Conservation (phyloP, 2,329 filamentous ascomycete genomes). For the Plectosphaerella plurivora region DNA sequence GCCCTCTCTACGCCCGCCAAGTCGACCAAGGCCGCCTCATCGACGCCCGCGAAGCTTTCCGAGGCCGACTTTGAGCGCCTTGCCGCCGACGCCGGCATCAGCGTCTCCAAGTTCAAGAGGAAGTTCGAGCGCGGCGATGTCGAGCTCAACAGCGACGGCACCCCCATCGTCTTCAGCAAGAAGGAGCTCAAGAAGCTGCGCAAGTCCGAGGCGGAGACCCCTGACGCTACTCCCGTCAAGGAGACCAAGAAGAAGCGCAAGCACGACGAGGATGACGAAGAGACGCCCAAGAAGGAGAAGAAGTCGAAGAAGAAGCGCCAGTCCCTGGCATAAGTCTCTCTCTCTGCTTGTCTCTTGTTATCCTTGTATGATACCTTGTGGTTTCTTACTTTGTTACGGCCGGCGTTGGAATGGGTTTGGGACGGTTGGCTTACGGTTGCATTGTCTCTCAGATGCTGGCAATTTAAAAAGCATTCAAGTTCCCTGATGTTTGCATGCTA, state of each 20-base stretch:
- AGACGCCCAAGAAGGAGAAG: conserved; percentile 61
- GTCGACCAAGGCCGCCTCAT: conserved; percentile 16
- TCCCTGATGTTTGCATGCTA: neutral
- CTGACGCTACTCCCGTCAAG: conserved; percentile 33
- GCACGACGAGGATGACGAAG: conserved; percentile 61
- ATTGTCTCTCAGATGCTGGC: conserved; percentile 2
- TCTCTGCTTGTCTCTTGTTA: conserved; percentile 13
- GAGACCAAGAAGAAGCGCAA: conserved; percentile 67
- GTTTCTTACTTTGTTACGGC: conserved; percentile 2
- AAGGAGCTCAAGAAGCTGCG: conserved; percentile 71
- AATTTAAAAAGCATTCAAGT: conserved; percentile 3
- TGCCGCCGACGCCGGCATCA: conserved; percentile 64
- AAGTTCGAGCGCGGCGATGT: conserved; percentile 76
- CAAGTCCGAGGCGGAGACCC: conserved; percentile 43
- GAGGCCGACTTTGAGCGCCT: conserved; percentile 54
- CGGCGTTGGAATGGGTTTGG: conserved; percentile 1
- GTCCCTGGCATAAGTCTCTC: conserved; percentile 13
- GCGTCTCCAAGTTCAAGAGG: conserved; percentile 71
- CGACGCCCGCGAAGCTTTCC: conserved; percentile 34
- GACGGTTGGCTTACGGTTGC: conserved; percentile 3
- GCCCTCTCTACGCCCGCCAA: conserved; percentile 27
- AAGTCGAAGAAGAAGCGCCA: conserved; percentile 42
- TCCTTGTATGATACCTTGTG: conserved; percentile 16
- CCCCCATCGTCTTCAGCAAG: conserved; percentile 65
- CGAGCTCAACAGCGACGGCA: conserved; percentile 59